phyloP scores from a whole-genome alignment of 2,329 filamentous ascomycete species.

The Atkinsonella texensis region DNA sequence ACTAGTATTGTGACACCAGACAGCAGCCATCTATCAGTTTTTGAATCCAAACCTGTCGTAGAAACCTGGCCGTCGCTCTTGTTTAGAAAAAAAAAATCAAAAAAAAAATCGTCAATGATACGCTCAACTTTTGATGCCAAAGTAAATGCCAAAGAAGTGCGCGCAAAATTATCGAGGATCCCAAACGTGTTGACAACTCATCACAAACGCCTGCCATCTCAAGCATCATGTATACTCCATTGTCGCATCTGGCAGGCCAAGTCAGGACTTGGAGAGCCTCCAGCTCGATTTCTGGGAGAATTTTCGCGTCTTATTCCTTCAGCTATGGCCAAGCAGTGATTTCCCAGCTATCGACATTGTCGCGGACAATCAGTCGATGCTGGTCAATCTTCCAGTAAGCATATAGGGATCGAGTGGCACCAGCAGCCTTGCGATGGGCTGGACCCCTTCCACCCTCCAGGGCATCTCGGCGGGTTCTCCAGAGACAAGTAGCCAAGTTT shows the following conservation, averaged over 20 bases:
- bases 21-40: too few species aligned
- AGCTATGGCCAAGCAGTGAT: constrained; percentile 41
- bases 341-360: constrained; percentile 52
- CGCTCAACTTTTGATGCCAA: not conserved
- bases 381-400: constrained; percentile 61
- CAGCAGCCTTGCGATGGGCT: constrained; percentile 53
- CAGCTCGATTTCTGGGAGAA: not conserved
- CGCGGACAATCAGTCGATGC: constrained; percentile 53
- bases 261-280: not conserved
- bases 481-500: constrained; percentile 74
- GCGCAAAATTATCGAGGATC: too few species aligned
- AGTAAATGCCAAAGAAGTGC: too few species aligned
- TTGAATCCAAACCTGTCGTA: too few species aligned
- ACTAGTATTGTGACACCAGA: too few species aligned
- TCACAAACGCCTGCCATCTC: constrained; percentile 2
- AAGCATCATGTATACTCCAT: not conserved
- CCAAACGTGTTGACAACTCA: not conserved
- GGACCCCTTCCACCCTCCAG: constrained; percentile 45
- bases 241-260: not conserved
- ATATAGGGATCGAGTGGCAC: constrained; percentile 49
- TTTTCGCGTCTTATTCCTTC: not conserved
- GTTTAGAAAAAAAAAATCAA: too few species aligned
- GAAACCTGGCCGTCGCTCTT: too few species aligned
- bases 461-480: constrained; percentile 49
- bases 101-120: too few species aligned